A percentile compares a stretch with the other conserved stretches of the same genome.
Conservation (phyloP, 2,329 filamentous ascomycete genomes). For the Sporothrix schenckii region DNA sequence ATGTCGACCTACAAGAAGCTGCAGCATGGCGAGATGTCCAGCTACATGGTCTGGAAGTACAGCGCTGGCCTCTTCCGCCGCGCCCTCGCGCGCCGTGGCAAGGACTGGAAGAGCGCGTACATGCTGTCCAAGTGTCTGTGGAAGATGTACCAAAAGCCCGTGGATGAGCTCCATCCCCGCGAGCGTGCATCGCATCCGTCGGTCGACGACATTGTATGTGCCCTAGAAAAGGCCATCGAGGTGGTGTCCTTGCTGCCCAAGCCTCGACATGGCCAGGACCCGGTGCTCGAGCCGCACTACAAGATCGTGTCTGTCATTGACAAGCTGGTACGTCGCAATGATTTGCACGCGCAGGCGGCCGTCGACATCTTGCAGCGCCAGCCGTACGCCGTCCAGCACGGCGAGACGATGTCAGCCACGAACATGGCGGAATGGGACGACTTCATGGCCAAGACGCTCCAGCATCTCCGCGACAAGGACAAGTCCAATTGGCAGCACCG, state of each 20-base stretch:
- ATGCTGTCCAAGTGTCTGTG: constrained; percentile 66
- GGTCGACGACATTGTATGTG: constrained; percentile 50
- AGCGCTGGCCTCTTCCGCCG: constrained; percentile 59
- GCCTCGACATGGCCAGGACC: constrained; percentile 65
- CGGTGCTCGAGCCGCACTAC: constrained; percentile 88
- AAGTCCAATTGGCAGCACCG: constrained; percentile 96
- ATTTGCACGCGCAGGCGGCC: constrained; percentile 53
- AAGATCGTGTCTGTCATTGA: constrained; percentile 81
- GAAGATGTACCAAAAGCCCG: constrained; percentile 62
- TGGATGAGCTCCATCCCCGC: constrained; percentile 49
- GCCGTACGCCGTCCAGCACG: constrained; percentile 56
- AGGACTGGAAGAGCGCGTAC: constrained; percentile 63
- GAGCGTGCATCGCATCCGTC: constrained; percentile 48
- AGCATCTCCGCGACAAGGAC: constrained; percentile 67
- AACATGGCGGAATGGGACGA: constrained; percentile 64
- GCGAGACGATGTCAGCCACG: constrained; percentile 54
- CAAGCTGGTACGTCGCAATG: constrained; percentile 69
- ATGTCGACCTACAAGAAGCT: constrained; percentile 56
- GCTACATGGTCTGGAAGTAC: constrained; percentile 65
- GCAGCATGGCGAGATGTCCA: constrained; percentile 59
- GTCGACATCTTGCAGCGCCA: constrained; percentile 59
- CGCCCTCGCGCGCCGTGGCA: constrained; percentile 57
- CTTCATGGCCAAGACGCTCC: constrained; percentile 57
- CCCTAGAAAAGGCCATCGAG: constrained; percentile 56
- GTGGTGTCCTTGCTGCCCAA: constrained; percentile 57